These are phyloP conservation scores for Candida krabiensis DNA, from an alignment of 805 yeast genomes.

Conservation along the genomic window DNA sequence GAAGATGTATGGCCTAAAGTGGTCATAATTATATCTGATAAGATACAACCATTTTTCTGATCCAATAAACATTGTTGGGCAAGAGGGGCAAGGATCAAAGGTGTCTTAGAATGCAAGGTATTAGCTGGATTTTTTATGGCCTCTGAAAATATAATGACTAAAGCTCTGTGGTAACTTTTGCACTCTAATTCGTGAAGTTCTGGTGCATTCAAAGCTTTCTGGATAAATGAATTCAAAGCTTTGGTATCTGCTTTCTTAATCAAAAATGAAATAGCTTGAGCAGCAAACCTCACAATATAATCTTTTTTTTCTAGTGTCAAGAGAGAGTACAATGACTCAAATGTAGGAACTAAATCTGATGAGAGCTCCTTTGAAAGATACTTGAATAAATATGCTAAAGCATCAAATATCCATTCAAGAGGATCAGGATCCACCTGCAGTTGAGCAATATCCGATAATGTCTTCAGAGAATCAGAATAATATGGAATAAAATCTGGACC, in stretches of 20 bases:
- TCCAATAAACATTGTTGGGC: constrained; percentile 19
- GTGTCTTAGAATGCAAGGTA: constrained; percentile 72
- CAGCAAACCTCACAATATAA: constrained; percentile 76
- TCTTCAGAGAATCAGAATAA: constrained; percentile 52
- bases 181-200: constrained; percentile 32
- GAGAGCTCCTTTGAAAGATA: constrained; percentile 69
- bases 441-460: constrained; percentile 49
- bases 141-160: constrained; percentile 66
- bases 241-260: constrained; percentile 63
- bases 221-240: constrained; percentile 46
- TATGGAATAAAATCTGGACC: constrained; percentile 83
- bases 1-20: constrained; percentile 52
- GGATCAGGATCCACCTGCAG: constrained; percentile 57
- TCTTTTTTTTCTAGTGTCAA: constrained; percentile 57
- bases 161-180: constrained; percentile 53
- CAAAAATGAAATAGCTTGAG: constrained; percentile 86
- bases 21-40: constrained; percentile 58
- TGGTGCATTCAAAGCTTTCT: constrained; percentile 34
- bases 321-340: constrained; percentile 60
- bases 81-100: constrained; percentile 45
- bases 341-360: constrained; percentile 68
- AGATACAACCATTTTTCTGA: constrained; percentile 39
- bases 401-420: constrained; percentile 81
- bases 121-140: constrained; percentile 71
- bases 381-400: constrained; percentile 86